A percentile compares a stretch with the other conserved stretches of the same genome.
Evolutionary conservation across 2,329 filamentous ascomycete genomes (phyloP).

Genomic region (Pseudocercospora vitis): DNA sequence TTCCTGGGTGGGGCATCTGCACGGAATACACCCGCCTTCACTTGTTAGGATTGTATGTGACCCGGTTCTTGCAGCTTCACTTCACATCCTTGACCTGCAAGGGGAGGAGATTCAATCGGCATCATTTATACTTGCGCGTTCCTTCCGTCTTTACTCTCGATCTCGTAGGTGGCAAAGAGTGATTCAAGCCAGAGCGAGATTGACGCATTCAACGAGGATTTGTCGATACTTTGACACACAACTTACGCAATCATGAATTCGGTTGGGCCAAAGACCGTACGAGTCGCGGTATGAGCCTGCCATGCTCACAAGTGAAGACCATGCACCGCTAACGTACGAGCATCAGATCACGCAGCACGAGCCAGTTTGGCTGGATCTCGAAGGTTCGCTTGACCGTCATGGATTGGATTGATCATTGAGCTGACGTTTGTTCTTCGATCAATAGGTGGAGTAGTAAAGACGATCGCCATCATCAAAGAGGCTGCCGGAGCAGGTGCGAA

Average conservation of each 20-base stretch:
- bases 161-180: neutral
- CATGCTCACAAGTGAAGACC: neutral
- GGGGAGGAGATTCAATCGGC: neutral
- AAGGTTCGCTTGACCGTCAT: conserved; percentile 44
- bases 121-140: neutral
- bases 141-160: neutral
- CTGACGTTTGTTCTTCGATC: neutral
- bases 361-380: conserved; percentile 61
- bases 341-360: conserved; percentile 59
- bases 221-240: neutral
- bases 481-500: conserved; percentile 56
- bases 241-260: conserved; percentile 17
- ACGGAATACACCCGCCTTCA: neutral
- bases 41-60: neutral
- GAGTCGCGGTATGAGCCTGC: conserved; percentile 22
- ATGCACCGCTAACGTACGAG: conserved; percentile 33
- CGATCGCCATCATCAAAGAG: conserved; percentile 56
- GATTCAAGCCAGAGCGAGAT: neutral
- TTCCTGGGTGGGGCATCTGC: neutral
- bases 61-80: neutral
- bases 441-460: conserved; percentile 46
- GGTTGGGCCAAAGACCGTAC: conserved; percentile 20
- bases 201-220: neutral
- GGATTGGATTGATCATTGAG: neutral
- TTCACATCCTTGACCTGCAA: neutral